Evolutionary conservation across 2,329 filamentous ascomycete genomes (phyloP).

Genomic region (Emydomyces testavorans): DNA sequence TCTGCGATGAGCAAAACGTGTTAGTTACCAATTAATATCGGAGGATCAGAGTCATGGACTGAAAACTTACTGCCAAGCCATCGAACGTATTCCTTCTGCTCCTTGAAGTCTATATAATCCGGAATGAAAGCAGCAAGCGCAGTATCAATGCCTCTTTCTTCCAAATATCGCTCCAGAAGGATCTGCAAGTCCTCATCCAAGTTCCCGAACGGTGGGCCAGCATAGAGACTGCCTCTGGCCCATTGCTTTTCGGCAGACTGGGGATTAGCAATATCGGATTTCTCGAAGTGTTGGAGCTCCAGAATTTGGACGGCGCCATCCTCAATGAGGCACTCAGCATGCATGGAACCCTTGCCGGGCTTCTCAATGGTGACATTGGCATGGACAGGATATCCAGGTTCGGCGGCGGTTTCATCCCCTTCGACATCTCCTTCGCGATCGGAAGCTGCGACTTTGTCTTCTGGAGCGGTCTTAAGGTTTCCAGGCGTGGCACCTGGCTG

Average conservation of each 20-base stretch:
- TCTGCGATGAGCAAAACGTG: conserved; percentile 36
- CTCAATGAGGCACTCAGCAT: conserved; percentile 75
- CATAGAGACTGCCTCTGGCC: conserved; percentile 66
- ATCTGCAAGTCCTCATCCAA: conserved; percentile 93
- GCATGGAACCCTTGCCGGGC: conserved; percentile 68
- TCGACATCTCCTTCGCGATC: conserved; percentile 49
- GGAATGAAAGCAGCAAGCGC: conserved; percentile 80
- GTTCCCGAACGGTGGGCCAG: conserved; percentile 83
- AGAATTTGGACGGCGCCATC: conserved; percentile 80
- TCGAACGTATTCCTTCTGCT: conserved; percentile 88
- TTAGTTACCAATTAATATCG: conserved; percentile 4
- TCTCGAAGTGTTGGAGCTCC: conserved; percentile 78
- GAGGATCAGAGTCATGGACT: not conserved
- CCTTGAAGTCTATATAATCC: conserved; percentile 95
- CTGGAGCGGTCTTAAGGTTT: conserved; percentile 45
- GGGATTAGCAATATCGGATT: conserved; percentile 64
- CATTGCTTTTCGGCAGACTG: conserved; percentile 65
- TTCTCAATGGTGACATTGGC: conserved; percentile 85
- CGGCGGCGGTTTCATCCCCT: conserved; percentile 38
- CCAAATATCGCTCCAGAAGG: conserved; percentile 82
- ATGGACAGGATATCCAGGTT: conserved; percentile 61
- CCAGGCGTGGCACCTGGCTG: conserved; percentile 40
- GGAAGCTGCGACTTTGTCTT: conserved; percentile 46
- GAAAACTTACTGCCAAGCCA: conserved; percentile 61
- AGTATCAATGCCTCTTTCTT: conserved; percentile 84